A percentile compares a stretch with the other conserved stretches of the same genome.
Conservation (phyloP, 306 rosid genomes). For the Corylus heterophylla region DNA sequence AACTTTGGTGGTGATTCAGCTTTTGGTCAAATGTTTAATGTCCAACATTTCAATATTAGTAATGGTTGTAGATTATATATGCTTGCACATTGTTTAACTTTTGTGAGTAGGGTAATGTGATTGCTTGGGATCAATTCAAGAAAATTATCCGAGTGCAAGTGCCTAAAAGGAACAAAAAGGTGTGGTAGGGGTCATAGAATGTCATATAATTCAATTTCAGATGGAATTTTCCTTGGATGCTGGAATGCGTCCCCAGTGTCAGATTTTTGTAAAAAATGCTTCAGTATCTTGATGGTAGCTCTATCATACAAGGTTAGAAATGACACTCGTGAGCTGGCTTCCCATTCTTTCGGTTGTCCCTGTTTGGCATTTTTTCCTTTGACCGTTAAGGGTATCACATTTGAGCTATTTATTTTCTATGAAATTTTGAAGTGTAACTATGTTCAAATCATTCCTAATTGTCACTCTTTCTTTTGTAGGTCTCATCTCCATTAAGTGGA, state of each 20-base stretch:
- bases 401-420: not conserved
- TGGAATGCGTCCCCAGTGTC: not conserved
- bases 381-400: not conserved
- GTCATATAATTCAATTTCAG: not conserved
- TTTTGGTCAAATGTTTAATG: not conserved
- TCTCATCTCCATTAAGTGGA: slow-evolving; percentile 79
- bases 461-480: slow-evolving; percentile 53
- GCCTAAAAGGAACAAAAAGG: not conserved
- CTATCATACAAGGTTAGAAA: not conserved
- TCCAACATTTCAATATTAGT: not conserved
- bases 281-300: not conserved
- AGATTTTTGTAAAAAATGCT: not conserved
- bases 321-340: not conserved
- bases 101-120: not conserved
- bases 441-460: slow-evolving; percentile 27
- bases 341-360: not conserved
- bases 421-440: slow-evolving; percentile 17
- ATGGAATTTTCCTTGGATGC: not conserved
- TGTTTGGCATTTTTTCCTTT: not conserved
- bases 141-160: not conserved
- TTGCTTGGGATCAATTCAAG: not conserved
- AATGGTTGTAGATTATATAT: not conserved
- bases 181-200: not conserved
- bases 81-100: not conserved
- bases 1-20: not conserved